Evolutionary conservation across 805 yeast species (phyloP).

Genomic region (Metschnikowia colocasiae): DNA sequence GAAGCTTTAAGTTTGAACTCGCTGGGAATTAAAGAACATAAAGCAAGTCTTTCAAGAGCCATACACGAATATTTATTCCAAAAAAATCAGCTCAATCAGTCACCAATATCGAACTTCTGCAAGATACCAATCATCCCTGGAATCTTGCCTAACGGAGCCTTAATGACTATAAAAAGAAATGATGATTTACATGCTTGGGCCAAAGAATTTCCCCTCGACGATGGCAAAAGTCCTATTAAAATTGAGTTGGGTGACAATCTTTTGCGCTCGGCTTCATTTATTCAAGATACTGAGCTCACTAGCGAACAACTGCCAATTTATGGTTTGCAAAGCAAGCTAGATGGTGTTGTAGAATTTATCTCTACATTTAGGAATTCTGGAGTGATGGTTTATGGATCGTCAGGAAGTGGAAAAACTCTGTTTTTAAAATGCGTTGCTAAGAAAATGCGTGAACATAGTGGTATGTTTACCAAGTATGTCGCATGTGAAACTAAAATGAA

Average conservation of each 20-base stretch:
- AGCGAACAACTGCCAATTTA: conserved; percentile 34
- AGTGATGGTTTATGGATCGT: conserved; percentile 61
- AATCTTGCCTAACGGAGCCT: conserved; percentile 57
- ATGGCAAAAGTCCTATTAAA: conserved; percentile 24
- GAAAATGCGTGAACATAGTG: conserved; percentile 33
- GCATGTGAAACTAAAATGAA: conserved; percentile 54
- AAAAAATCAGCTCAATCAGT: conserved; percentile 18
- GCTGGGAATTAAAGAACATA: conserved; percentile 27
- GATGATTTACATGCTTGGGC: conserved; percentile 45
- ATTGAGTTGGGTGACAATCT: conserved; percentile 53
- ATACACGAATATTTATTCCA: conserved; percentile 20
- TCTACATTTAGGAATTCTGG: conserved; percentile 48
- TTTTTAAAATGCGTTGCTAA: conserved; percentile 42
- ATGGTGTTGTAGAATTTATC: conserved; percentile 37
- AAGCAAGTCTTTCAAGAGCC: conserved; percentile 18
- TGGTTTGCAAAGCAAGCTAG: conserved; percentile 52
- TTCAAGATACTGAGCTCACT: conserved; percentile 16
- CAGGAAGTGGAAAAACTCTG: conserved; percentile 81
- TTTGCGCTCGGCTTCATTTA: conserved; percentile 42
- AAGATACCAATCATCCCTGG: conserved; percentile 50
- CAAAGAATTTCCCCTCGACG: conserved; percentile 27
- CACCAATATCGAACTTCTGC: conserved; percentile 47
- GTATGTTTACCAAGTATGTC: conserved; percentile 46
- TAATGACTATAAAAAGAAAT: conserved; percentile 46
- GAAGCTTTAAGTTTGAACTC: conserved; percentile 28